Evolutionary conservation across 257 asterid genomes (phyloP), one percentile per base, ranked within the genome.

Genomic region (Rhazya stricta): DNA sequence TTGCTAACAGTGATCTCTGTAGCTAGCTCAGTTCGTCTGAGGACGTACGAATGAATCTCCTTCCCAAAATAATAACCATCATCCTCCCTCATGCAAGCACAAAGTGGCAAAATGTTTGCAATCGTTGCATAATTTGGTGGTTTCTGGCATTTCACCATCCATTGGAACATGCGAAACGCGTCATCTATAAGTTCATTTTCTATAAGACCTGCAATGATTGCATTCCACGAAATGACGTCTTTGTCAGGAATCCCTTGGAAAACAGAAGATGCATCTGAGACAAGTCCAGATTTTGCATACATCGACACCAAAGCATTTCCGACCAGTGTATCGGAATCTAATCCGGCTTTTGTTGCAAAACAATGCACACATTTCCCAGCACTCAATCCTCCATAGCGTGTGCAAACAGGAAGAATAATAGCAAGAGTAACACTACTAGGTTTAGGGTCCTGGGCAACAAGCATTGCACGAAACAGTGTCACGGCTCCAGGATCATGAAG

Each of bases 191-290:
- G 85, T 75, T 84, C 81, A 82, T 89, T 92, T 87, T 89, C 92
- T 19, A 87, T 77, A 43, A 84, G 81, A 67, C 97, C 97, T 74
- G 96, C 90, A 83, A 90, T 89, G 27, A 85, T 81, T 13, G 97
- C 93, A 84, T 92, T 92, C 87, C 94, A 90, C 1, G 96, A 89
- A 79, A 92, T 84, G 32, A 86, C 91, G 83, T 92, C 97, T 81
- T 90, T 92, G 69, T 86, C 88, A 79, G 76, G 69, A 75, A 92
- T 90, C 73, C 83, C 86, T 72, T 36, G 66, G 75, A 92, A 90
- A 73, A 85, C 85, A 73, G 85, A 68, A 74, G 72, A 69, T 32
- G 97, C 97, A 84, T 88, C 91, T 51, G 63, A 42, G 67, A 85
- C 76, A 78, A 82, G 78, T 61, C 92, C 90, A 57, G 82, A 72